Base-by-base conservation (phyloP, 75 land plant genomes). In the Cunninghamia lanceolata region DNA sequence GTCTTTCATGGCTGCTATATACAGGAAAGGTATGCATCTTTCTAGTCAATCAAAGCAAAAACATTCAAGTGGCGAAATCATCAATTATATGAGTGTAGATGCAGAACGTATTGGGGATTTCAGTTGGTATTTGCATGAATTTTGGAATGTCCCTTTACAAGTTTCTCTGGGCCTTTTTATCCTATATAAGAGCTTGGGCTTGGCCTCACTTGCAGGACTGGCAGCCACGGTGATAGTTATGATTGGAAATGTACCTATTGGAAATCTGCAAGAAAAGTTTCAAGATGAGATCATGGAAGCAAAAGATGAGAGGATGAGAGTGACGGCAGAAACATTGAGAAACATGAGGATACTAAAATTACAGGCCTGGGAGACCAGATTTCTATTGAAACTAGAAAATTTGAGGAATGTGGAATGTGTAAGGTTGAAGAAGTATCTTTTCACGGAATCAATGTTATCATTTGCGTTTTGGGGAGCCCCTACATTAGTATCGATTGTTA, bases 31-130 rank as follows among this genome's bases (percentile, higher is more conserved):
- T 30, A 36, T 90, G 32, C 71, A 52, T 50, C 85, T 90, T 45
- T 90, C 91, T 15, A 86, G 84, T 75, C 86, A 83, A 52, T 75
- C 88, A 66, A 83, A 91, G 74, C 81, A 86, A 19, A 87, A 66
- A 8, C 91, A 90, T 42, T 80, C 92, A 32, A 90, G 86, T 53
- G 92, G 89, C 3, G 89, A 91, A 83, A 87, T 91, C 16, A 89
- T 91, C 86, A 90, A 91, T 42, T 90, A 87, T 77, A 90, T 90
- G 88, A 82, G 89, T 34, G 91, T 89, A 32, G 92, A 91, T 82
- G 91, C 87, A 30, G 85, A 90, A 15, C 35, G 88, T 30, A 56
- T 91, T 32, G 85, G 89, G 3, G 84, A 83, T 52, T 91, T 91
- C 81, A 74, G 85, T 16, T 91, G 91, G 92, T 87, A 86, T 28